Percentiles rank a stretch among this genome's conserved stretches.
Evolutionary conservation across 2,329 filamentous ascomycete genomes (phyloP).

Genomic region (Hymenoscyphus repandus): DNA sequence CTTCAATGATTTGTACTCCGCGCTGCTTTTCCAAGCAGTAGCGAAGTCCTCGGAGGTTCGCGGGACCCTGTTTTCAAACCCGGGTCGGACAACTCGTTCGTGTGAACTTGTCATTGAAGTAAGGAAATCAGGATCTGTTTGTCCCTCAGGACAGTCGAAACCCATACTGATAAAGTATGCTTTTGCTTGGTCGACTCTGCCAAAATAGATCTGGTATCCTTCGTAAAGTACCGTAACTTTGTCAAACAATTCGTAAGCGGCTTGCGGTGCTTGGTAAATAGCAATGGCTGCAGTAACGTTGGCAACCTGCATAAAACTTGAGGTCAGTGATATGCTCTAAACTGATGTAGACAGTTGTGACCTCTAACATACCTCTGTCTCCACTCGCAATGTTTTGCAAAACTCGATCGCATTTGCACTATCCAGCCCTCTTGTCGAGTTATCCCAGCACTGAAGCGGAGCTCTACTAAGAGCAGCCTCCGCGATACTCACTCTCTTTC

Average conservation of each 20-base stretch:
- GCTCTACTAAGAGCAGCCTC: conserved; percentile 58
- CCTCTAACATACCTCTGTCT: no score
- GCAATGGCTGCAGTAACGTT: no score
- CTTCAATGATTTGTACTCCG: conserved; percentile 37
- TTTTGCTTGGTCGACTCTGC: conserved; percentile 57
- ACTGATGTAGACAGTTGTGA: no score
- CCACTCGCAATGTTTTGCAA: conserved; percentile 56
- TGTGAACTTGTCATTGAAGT: conserved; percentile 66
- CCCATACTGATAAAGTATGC: conserved; percentile 66
- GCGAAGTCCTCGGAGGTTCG: conserved; percentile 52
- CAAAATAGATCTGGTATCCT: conserved; percentile 71
- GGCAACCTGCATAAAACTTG: no score
- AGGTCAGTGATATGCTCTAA: no score
- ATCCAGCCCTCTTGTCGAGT: conserved; percentile 60
- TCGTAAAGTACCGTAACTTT: conserved; percentile 63
- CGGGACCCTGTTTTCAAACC: conserved; percentile 53
- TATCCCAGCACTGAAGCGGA: conserved; percentile 39
- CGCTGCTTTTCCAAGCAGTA: conserved; percentile 43
- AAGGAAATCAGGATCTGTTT: conserved; percentile 58
- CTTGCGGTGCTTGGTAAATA: conserved; percentile 67
- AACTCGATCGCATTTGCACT: conserved; percentile 68
- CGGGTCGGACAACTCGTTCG: conserved; percentile 49
- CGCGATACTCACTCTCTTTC: conserved; percentile 73
- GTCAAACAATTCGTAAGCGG: conserved; percentile 65
- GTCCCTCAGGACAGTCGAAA: conserved; percentile 61